phyloP scores from a whole-genome alignment of 139 green algal genomes.

The Chlorella vulgaris region DNA sequence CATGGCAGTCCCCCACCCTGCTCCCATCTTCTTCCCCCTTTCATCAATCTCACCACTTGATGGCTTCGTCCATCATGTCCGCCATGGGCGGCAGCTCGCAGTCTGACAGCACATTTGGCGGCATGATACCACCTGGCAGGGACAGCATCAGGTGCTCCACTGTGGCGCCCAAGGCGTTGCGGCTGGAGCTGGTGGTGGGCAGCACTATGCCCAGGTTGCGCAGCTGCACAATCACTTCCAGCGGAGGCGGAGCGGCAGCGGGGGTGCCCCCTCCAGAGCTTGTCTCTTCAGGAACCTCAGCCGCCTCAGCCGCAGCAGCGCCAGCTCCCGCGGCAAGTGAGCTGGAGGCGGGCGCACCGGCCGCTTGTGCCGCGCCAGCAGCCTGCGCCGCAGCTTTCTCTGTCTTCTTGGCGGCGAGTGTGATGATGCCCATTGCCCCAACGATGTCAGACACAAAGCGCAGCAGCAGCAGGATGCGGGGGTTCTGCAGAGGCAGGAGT shows the following conservation, averaged over 20 bases:
- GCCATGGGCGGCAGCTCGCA: constrained; percentile 37
- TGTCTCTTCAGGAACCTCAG: background rate
- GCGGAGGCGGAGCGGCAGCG: background rate
- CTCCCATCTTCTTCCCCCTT: too few species aligned
- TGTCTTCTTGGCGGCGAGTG: background rate
- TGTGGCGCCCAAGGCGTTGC: constrained; percentile 38
- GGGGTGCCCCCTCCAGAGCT: background rate
- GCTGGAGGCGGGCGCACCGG: background rate
- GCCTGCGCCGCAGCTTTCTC: background rate
- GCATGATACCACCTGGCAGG: constrained; percentile 50
- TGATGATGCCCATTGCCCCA: constrained; percentile 51
- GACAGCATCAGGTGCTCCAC: constrained; percentile 43
- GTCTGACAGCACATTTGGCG: constrained; percentile 30
- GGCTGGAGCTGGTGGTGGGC: constrained; percentile 46
- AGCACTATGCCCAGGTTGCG: constrained; percentile 48
- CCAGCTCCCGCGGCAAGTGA: background rate
- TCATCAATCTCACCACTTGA: constrained; percentile 37
- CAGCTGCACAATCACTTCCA: constrained; percentile 53
- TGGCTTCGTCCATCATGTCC: constrained; percentile 37
- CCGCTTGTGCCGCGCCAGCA: background rate
- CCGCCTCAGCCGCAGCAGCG: background rate
- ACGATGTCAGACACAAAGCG: constrained; percentile 58
- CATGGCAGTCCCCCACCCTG: too few species aligned
- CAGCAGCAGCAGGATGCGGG: constrained; percentile 55
- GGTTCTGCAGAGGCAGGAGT: constrained; percentile 40